Evolutionary conservation across 176 grass and related monocot genomes (phyloP), one percentile per base, ranked within the genome.

Genomic region (Rhynchospora pubera): DNA sequence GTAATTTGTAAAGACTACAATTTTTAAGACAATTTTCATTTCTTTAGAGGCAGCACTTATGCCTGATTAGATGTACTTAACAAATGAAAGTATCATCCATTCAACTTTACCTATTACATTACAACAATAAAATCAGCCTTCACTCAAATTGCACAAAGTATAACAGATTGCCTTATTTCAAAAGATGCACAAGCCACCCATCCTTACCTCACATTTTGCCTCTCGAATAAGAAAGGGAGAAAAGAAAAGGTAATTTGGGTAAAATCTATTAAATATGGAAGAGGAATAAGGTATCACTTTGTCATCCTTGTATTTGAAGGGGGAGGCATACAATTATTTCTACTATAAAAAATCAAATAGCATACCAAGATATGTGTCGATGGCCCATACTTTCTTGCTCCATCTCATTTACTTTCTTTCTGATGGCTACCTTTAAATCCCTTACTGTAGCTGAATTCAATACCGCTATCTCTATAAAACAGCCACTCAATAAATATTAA

Each of bases 321-420:
- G 26, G 14, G 21, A 51, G 9, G 51, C 22, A 22, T 26, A 55
- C 52, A 32, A 24, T 65, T 76, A 48, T 55, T 76, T 6, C 48
- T 55, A 28, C 6, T 55, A 68, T 73, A 53, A 75, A 75, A 57
- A 5, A 23, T 4, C 34, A 21, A 34, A 23, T 23, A 70, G 2
- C 65, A 85, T 89, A 94, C 91, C 91, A 97, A 77, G 92, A 97
- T 70, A 97, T 94, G 59, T 97, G 95, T 3, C 88, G 92, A 80
- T 94, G 94, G 39, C 92, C 92, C 92, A 97, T 94, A 79, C 82
- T 57, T 77, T 81, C 86, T 52, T 98, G 91, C 59, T 93, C 89
- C 9, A 90, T 95, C 46, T 93, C 90, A 84, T 82, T 91, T 80
- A 93, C 88, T 86, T 93, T 99, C 89, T 88, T 98, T 87, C 67